These are phyloP conservation scores for Yamadazyma akitaensis DNA, from an alignment of 805 yeast species.

Conservation along the genomic window DNA sequence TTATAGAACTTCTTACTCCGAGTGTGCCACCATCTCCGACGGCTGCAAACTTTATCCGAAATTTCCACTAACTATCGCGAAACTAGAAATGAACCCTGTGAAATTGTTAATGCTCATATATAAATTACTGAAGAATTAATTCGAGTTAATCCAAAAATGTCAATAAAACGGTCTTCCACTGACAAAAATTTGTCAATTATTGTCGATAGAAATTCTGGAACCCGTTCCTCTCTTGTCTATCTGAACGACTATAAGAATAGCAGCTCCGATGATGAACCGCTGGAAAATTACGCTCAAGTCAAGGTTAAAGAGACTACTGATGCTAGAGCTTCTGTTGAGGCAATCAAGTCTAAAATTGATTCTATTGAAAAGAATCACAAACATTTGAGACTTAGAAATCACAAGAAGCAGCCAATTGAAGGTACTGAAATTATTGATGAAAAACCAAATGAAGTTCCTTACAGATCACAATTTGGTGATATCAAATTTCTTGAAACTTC, in stretches of 20 bases:
- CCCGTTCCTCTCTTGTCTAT: conserved; percentile 17
- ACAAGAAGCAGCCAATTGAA: conserved; percentile 4
- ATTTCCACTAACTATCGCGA: too few species aligned
- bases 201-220: conserved; percentile 16
- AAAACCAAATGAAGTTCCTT: conserved; percentile 14
- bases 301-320: neutral
- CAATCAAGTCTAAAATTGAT: conserved; percentile 8
- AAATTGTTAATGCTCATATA: too few species aligned
- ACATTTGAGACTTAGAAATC: neutral
- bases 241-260: conserved; percentile 15
- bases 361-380: conserved; percentile 10
- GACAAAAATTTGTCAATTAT: conserved; percentile 17
- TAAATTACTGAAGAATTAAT: too few species aligned
- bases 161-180: conserved; percentile 13
- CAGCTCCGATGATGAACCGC: conserved; percentile 5
- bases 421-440: conserved; percentile 10
- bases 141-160: neutral
- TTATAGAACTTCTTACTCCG: too few species aligned
- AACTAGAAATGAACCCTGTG: too few species aligned
- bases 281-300: neutral
- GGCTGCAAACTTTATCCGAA: too few species aligned
- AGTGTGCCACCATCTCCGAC: too few species aligned
- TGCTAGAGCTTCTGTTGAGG: conserved; percentile 4
- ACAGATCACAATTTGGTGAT: conserved; percentile 54
- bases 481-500: conserved; percentile 40